Conservation (phyloP, 441 rosid genomes). For the Eugenia klotzschiana region DNA sequence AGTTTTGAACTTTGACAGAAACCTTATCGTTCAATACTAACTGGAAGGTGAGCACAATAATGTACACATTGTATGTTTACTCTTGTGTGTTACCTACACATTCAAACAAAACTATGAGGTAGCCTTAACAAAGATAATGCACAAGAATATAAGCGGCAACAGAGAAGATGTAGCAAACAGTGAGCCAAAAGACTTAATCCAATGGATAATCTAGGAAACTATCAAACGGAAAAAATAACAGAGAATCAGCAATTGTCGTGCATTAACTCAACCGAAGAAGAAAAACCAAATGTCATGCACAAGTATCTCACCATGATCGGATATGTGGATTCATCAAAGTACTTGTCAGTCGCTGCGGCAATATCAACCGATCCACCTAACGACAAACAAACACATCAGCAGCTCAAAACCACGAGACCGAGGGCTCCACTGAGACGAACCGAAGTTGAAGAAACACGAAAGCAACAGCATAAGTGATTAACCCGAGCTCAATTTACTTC, state of each 20-base stretch:
- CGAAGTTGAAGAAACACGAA: background rate
- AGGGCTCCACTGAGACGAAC: background rate
- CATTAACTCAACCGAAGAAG: background rate
- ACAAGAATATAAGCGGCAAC: background rate
- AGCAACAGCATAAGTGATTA: background rate
- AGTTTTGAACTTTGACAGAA: background rate
- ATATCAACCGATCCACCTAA: slow-evolving; percentile 78
- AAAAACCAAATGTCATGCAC: background rate
- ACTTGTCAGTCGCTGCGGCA: slow-evolving; percentile 38
- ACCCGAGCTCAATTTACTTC: background rate
- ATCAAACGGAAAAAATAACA: background rate
- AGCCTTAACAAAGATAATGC: background rate
- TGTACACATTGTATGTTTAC: background rate
- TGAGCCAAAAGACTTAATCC: background rate
- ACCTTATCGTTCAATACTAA: background rate
- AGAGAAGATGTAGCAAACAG: background rate
- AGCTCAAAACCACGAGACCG: background rate
- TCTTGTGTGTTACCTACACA: background rate
- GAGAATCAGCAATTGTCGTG: background rate
- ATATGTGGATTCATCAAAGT: slow-evolving; percentile 40
- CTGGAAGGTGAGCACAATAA: background rate
- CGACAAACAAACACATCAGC: background rate
- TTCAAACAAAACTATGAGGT: background rate
- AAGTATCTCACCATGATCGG: slow-evolving; percentile 43
- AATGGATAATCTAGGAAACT: background rate